Evolutionary conservation across 495 filamentous ascomycete species (phyloP), one percentile per base, ranked within the genome.

Genomic region (Echria macrotheca): DNA sequence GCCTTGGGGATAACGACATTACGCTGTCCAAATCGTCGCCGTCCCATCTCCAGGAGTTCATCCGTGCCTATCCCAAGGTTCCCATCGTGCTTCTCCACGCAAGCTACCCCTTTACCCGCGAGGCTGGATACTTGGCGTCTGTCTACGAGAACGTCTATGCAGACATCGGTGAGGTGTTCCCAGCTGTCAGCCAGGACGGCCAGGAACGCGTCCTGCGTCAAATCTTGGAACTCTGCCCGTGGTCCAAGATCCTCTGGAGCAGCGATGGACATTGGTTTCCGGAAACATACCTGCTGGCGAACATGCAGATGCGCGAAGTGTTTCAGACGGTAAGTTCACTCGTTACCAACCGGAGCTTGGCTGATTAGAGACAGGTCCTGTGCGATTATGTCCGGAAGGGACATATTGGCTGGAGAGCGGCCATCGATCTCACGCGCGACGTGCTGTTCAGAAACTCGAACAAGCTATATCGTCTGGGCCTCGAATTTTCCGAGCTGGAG

Each of bases 161-260:
- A 9, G 90, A 95, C 55, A 80, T 95, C 44, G 88, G 90, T 0
- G 86, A 90, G 61, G 85, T 95, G 0, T 95, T 95, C 54, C 89
- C 88, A 2, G 84, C 80, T 66, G 65, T 95, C 21, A 93, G 87
- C 56, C 78, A 82, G 43, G 80, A 90, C 35, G 90, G 85, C 0
- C 87, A 96, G 63, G 84, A 87, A 58, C 70, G 68, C 2, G 78
- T 91, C 12, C 46, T 96, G 5, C 77, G 82, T 26, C 75, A 95
- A 66, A 77, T 85, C 29, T 65, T 95, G 9, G 89, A 95, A 59
- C 61, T 93, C 0, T 82, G 82, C 31, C 90, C 90, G 0, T 78
- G 74, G 21, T 81, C 78, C 49, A 93, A 93, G 63, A 66, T 96
- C 2, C 59, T 91, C 1, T 96, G 88, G 83, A 90, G 86, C 50